These are phyloP conservation scores for Castanea sativa DNA, from an alignment of 306 rosid genomes.

Conservation along the genomic window DNA sequence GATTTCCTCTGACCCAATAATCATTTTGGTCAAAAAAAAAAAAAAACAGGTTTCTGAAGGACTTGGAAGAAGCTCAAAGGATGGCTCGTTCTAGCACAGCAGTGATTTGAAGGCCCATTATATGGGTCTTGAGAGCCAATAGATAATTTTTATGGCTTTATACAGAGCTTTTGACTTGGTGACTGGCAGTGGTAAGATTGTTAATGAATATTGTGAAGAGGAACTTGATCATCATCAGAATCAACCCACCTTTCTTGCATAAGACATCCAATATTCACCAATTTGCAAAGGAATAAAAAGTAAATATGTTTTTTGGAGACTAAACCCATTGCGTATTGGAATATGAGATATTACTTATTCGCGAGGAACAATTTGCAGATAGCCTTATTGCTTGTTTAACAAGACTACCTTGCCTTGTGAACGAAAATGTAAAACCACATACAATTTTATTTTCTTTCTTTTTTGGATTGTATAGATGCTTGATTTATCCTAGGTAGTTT, in stretches of 20 bases:
- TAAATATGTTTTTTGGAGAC: conserved; percentile 5
- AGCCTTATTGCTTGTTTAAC: background rate
- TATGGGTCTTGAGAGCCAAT: conserved; percentile 18
- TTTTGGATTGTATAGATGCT: background rate
- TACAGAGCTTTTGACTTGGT: conserved; percentile 8
- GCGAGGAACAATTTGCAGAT: background rate
- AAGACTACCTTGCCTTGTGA: background rate
- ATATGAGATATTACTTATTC: conserved; percentile 1
- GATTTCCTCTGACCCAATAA: conserved; percentile 3
- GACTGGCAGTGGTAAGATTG: conserved; percentile 8
- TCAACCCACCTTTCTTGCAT: conserved; percentile 17
- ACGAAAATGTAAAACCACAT: background rate
- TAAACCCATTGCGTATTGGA: background rate
- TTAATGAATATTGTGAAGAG: conserved; percentile 12
- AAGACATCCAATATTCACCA: conserved; percentile 19
- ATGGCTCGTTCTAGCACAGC: conserved; percentile 57
- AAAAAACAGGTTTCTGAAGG: conserved; percentile 74
- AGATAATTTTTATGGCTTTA: conserved; percentile 13
- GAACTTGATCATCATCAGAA: conserved; percentile 28
- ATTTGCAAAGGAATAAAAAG: conserved; percentile 7
- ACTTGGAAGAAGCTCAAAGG: conserved; percentile 96
- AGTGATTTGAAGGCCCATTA: conserved; percentile 44
- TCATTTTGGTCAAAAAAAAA: conserved; percentile 14
- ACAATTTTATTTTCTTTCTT: background rate
- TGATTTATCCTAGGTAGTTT: background rate